Base-by-base conservation (phyloP, 2,329 filamentous ascomycete species). In the Myriosclerotinia duriaeana region DNA sequence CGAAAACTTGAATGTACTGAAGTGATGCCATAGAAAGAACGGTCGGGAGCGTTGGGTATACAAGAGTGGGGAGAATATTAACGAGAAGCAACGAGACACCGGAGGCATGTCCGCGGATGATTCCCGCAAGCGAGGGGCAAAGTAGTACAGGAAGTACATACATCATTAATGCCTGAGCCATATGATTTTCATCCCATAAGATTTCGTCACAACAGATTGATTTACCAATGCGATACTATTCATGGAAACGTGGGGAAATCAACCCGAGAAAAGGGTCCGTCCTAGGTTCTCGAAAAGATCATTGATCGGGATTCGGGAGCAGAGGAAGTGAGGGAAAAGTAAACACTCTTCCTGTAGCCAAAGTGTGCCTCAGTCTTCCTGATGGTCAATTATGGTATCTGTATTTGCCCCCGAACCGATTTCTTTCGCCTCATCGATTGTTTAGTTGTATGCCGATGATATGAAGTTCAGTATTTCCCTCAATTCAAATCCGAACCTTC, bases 131-230 rank as follows among this genome's bases (percentile, higher is more conserved):
- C 26, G 56, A 59, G 30, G 30, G 26, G 15, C 20, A 59, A 36
- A 26, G 26, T 34, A 30, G 20, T 36, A 34, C n/a, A 20, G 44
- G 17, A n/a, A 42, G n/a, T 42, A 48, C 26, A 59, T 48, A n/a
- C 56, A 59, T 48, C 34, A 36, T 34, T 26, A 26, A 26, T 48
- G 26, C 20, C 42, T 59, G 17, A 20, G 26, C 26, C 30, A 14
- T 22, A 59, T 59, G 26, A 36, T n/a, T 22, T 56, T n/a, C 56
- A 48, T 48, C 42, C 42, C 42, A 36, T 36, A 48, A 17, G 26
- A 36, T 46, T 36, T 59, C 56, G 26, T 36, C 36, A n/a, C 38
- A 36, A 14, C 5, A 17, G 56, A 59, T 44, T 40, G n/a, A 59
- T n/a, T n/a, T n/a, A n/a, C 26, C 42, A 46, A 48, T 5, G 26